Evolutionary conservation across 1,284 basidiomycete species (phyloP), one percentile per base, ranked within the genome.

Genomic region (Apiotrichum laibachii): DNA sequence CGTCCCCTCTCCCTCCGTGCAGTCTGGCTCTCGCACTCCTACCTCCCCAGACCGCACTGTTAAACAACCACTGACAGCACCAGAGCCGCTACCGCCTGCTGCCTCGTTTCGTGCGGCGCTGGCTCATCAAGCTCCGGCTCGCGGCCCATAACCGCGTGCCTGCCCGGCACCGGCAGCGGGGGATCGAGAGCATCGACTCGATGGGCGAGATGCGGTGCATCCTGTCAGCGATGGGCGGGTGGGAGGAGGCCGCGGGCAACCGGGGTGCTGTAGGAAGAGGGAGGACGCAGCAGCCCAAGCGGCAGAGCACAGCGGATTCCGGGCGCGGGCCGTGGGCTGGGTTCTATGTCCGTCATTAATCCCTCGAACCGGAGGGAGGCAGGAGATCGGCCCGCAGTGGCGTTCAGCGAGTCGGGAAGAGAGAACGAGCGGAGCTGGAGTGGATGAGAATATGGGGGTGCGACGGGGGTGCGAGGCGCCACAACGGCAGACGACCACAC

Each of bases 171-270:
- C n/a, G 47, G 11, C 55, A 53, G 37, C 47, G 47, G 22, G 39
- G 39, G 33, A 19, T 44, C 13, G n/a, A 34, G 10, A 43, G 55
- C 26, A 33, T 60, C 21, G 67, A 69, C 52, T 65, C 66, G 21
- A 53, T 67, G 31, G 67, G 60, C 31, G 61, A 63, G 50, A 62
- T 60, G 57, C 61, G 69, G 50, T 53, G 53, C 22, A 55, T 40
- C 18, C 61, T 71, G 13, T 54, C 65, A 8, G 62, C 64, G 0
- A 61, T 69, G 62, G 69, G 67, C 26, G 69, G 69, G 16, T 71
- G 69, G 69, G 45, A 66, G 46, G 45, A 46, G 26, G 45, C 8
- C 40, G 40, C 40, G 21, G 10, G 19, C 43, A 16, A 19, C 15
- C 1, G 18, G 16, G 42, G 9, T 10, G 42, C 42, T 4, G 42